Evolutionary conservation across 208 protist species (phyloP).

Genomic region (Porcisia deanei): DNA sequence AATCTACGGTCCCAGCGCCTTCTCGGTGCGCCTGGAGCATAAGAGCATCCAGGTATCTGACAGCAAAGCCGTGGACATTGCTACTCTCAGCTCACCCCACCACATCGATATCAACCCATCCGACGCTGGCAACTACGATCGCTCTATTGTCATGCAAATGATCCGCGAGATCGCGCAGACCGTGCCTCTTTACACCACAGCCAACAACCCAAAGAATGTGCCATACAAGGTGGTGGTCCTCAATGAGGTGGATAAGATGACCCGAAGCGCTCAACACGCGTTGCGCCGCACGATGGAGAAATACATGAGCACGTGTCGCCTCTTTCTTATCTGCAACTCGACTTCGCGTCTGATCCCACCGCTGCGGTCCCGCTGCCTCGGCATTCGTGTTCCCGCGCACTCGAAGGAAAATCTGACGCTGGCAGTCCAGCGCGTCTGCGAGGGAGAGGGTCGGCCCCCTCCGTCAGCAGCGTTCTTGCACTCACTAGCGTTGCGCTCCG

Average conservation of each 20-base stretch:
- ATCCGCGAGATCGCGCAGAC: slow-evolving; percentile 99
- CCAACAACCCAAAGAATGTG: slow-evolving; percentile 25
- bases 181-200: slow-evolving; percentile 68
- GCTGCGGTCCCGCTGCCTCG: slow-evolving; percentile 97
- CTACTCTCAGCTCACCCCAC: slow-evolving; percentile 94
- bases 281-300: slow-evolving; percentile 99
- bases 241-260: slow-evolving; percentile 97
- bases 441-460: slow-evolving; percentile 56
- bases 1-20: slow-evolving; percentile 93
- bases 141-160: slow-evolving; percentile 97
- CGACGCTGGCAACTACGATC: slow-evolving; percentile 97
- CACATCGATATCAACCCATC: slow-evolving; percentile 99
- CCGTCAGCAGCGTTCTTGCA: slow-evolving; percentile 70
- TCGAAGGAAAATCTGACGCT: slow-evolving; percentile 87
- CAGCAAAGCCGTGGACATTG: slow-evolving; percentile 97
- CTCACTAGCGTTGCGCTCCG: slow-evolving; percentile 66
- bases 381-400: slow-evolving; percentile 96
- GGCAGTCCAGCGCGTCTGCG: slow-evolving; percentile 68
- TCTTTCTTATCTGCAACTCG: slow-evolving; percentile 96
- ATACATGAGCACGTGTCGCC: slow-evolving; percentile 97
- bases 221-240: slow-evolving; percentile 97
- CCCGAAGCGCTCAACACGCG: slow-evolving; percentile 97
- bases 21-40: slow-evolving; percentile 90
- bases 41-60: slow-evolving; percentile 89
- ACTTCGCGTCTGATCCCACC: slow-evolving; percentile 97